phyloP scores from a whole-genome alignment of 179 eudicot species.

The Gypsophila paniculata region DNA sequence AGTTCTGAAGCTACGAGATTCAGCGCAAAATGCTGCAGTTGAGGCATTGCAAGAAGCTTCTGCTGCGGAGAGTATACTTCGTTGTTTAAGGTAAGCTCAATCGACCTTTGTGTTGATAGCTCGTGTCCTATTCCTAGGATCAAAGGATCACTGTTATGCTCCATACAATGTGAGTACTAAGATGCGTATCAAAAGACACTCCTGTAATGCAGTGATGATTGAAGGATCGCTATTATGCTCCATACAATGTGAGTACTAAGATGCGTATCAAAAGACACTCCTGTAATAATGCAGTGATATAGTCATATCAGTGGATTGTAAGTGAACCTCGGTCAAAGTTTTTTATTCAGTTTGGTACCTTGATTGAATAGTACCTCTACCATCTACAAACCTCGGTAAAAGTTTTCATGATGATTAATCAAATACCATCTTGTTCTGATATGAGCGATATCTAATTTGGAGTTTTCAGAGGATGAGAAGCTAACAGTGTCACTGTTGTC shows the following conservation, averaged over 20 bases:
- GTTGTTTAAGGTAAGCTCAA: constrained; percentile 59
- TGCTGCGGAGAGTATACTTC: constrained; percentile 68
- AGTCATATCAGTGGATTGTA: constrained; percentile 1
- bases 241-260: not conserved
- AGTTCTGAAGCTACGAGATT: constrained; percentile 66
- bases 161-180: not conserved
- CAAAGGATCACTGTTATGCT: not conserved
- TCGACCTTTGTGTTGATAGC: not conserved
- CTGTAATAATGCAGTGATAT: not conserved
- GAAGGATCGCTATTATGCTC: not conserved
- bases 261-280: not conserved
- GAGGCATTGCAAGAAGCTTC: constrained; percentile 93
- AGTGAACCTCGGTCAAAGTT: not conserved
- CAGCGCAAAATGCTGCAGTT: constrained; percentile 73
- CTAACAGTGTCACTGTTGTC: too few relatives aligned
- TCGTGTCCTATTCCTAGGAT: not conserved
- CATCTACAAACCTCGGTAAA: too few relatives aligned
- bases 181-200: not conserved
- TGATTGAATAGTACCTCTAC: not conserved
- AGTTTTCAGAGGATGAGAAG: too few relatives aligned
- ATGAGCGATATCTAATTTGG: too few relatives aligned
- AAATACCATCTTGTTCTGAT: too few relatives aligned
- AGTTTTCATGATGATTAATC: not conserved
- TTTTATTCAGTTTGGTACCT: not conserved
- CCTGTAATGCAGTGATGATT: too few relatives aligned